Evolutionary conservation across 192 early-diverging fungal genomes (phyloP).

Genomic region (Gaertneriomyces semiglobifer): DNA sequence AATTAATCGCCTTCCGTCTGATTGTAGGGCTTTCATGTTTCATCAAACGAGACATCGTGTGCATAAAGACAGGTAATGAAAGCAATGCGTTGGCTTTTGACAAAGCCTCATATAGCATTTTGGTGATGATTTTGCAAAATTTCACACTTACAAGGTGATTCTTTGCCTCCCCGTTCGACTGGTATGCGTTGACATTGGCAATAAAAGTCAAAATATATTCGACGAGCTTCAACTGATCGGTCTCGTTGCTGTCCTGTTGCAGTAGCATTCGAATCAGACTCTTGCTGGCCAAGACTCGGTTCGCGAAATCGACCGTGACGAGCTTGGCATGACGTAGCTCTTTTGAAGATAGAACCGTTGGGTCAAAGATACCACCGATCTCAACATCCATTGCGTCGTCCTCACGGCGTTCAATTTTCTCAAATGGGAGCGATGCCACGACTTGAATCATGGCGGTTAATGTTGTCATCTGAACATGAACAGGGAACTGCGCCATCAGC

Average conservation of each 20-base stretch:
- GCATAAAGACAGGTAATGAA: conserved; percentile 70
- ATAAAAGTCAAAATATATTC: conserved; percentile 57
- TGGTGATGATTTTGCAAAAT: conserved; percentile 18
- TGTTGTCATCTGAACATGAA: conserved; percentile 63
- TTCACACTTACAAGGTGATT: conserved; percentile 11
- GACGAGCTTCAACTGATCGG: conserved; percentile 45
- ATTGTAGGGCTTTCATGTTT: conserved; percentile 41
- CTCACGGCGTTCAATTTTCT: conserved; percentile 8
- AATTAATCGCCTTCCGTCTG: conserved; percentile 68
- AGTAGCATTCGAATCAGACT: conserved; percentile 23
- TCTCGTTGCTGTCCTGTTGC: conserved; percentile 41
- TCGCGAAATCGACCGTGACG: conserved; percentile 51
- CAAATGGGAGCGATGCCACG: conserved; percentile 21
- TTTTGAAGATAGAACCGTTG: conserved; percentile 25
- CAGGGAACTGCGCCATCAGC: conserved; percentile 66
- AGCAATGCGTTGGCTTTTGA: conserved; percentile 74
- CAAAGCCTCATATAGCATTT: conserved; percentile 67
- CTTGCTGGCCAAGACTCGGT: conserved; percentile 48
- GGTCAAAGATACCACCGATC: conserved; percentile 4
- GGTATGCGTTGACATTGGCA: conserved; percentile 49
- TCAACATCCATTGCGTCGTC: conserved; percentile 9
- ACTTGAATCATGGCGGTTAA: conserved; percentile 53
- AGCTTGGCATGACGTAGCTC: conserved; percentile 68
- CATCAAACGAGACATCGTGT: conserved; percentile 61
- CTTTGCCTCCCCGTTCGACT: conserved; percentile 13